A percentile compares a stretch with the other conserved stretches of the same genome.
phyloP scores from a whole-genome alignment of 1,284 basidiomycete species.

The Tylopilus sp. region DNA sequence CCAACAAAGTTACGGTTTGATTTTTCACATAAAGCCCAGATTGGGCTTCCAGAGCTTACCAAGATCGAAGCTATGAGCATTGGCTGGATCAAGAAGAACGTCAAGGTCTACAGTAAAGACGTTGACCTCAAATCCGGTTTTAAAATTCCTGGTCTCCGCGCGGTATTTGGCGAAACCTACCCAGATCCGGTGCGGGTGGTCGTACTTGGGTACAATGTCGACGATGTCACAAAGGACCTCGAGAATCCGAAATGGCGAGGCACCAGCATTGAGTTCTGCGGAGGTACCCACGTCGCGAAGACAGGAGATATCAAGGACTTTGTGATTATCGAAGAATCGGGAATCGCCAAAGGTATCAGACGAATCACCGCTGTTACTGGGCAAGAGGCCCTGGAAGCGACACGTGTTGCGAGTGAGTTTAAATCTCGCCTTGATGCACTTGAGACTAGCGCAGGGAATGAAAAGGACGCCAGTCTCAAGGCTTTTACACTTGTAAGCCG shows the following conservation, averaged over 20 bases:
- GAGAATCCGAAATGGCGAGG: slow-evolving; percentile 86
- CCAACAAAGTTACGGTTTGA: slow-evolving; percentile 96
- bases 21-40: slow-evolving; percentile 93
- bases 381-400: slow-evolving; percentile 84
- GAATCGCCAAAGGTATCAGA: slow-evolving; percentile 97
- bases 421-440: slow-evolving; percentile 64
- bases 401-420: slow-evolving; percentile 66
- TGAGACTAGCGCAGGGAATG: slow-evolving; percentile 65
- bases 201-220: slow-evolving; percentile 80
- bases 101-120: slow-evolving; percentile 87
- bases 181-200: slow-evolving; percentile 98
- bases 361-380: slow-evolving; percentile 94
- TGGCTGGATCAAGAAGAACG: slow-evolving; percentile 89
- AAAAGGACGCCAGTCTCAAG: slow-evolving; percentile 86
- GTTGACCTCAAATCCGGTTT: slow-evolving; percentile 78
- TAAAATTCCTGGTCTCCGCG: slow-evolving; percentile 89
- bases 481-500: slow-evolving; percentile 68
- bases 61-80: slow-evolving; percentile 84
- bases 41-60: slow-evolving; percentile 68
- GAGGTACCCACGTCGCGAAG: slow-evolving; percentile 94
- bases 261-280: slow-evolving; percentile 96
- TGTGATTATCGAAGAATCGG: slow-evolving; percentile 92
- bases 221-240: slow-evolving; percentile 83
- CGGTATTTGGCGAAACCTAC: slow-evolving; percentile 97
- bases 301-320: slow-evolving; percentile 97